These are phyloP conservation scores for Adansonia rubrostipa DNA, from an alignment of 441 rosid genomes.

Conservation along the genomic window DNA sequence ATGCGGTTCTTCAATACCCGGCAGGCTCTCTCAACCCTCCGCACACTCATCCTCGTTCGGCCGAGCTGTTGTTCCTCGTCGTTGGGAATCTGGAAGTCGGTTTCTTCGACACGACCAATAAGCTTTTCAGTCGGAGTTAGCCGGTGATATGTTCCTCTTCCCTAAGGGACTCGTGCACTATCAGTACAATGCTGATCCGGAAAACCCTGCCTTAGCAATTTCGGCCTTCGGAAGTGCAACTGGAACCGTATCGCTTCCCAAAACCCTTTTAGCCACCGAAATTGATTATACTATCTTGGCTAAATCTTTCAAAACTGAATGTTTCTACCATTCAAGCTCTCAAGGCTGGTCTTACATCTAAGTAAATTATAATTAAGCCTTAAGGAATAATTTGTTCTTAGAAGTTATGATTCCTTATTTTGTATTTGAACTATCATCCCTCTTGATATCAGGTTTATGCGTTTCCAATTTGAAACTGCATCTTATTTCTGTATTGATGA, in stretches of 20 bases:
- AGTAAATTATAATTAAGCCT: not conserved
- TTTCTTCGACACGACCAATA: slow-evolving; percentile 42
- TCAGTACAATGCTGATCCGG: slow-evolving; percentile 39
- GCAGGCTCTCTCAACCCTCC: not conserved
- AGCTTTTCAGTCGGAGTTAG: slow-evolving; percentile 39
- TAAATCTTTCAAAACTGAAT: slow-evolving; percentile 12
- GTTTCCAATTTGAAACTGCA: not conserved
- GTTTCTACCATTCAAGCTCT: slow-evolving; percentile 40
- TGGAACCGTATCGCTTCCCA: slow-evolving; percentile 37
- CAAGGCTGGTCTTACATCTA: slow-evolving; percentile 41
- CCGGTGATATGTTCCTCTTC: slow-evolving; percentile 39
- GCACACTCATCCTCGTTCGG: not conserved
- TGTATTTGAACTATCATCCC: not conserved
- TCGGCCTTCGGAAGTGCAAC: slow-evolving; percentile 44
- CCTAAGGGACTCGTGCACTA: slow-evolving; percentile 48
- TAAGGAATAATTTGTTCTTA: not conserved
- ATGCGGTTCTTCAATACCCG: slow-evolving; percentile 7
- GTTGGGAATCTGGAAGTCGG: slow-evolving; percentile 38
- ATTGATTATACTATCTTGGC: slow-evolving; percentile 47
- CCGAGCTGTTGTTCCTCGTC: slow-evolving; percentile 17
- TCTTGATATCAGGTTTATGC: not conserved
- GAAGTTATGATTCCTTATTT: not conserved
- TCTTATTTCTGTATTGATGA: no score
- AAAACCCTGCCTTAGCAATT: slow-evolving; percentile 27
- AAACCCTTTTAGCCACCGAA: slow-evolving; percentile 34